phyloP scores from a whole-genome alignment of 768 basidiomycete genomes.

The Russula sp. region DNA sequence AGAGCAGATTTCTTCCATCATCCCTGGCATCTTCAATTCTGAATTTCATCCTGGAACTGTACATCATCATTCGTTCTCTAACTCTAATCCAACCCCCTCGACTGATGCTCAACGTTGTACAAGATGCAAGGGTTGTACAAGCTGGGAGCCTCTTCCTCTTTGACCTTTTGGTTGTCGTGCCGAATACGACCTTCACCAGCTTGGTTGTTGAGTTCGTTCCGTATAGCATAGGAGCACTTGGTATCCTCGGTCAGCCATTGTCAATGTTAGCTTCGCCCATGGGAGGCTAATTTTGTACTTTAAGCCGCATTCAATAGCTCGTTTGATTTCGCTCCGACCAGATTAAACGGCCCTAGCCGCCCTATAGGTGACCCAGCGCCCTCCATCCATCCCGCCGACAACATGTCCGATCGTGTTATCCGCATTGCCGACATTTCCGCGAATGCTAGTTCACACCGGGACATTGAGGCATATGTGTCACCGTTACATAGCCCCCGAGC shows the following conservation, averaged over 20 bases:
- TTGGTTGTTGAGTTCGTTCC: constrained; percentile 36
- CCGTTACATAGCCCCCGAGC: background rate
- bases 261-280: background rate
- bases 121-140: constrained; percentile 30
- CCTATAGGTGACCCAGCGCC: background rate
- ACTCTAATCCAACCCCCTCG: constrained; percentile 26
- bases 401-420: background rate
- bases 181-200: constrained; percentile 30
- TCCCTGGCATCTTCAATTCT: constrained; percentile 32
- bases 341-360: background rate
- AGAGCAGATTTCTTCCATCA: constrained; percentile 34
- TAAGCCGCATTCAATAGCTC: constrained; percentile 22
- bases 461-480: background rate
- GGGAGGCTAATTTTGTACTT: background rate
- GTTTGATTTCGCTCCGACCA: background rate
- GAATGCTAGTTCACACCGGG: background rate
- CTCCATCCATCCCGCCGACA: background rate
- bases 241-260: constrained; percentile 35
- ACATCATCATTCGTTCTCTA: constrained; percentile 31
- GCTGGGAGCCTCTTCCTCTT: constrained; percentile 37
- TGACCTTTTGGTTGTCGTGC: constrained; percentile 36
- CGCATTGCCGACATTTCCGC: background rate
- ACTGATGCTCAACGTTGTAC: constrained; percentile 20
- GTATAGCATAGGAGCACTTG: constrained; percentile 34
- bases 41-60: constrained; percentile 34